These are phyloP conservation scores for Boletus rufocinnamomeus DNA, from an alignment of 768 basidiomycete genomes.

Conservation along the genomic window DNA sequence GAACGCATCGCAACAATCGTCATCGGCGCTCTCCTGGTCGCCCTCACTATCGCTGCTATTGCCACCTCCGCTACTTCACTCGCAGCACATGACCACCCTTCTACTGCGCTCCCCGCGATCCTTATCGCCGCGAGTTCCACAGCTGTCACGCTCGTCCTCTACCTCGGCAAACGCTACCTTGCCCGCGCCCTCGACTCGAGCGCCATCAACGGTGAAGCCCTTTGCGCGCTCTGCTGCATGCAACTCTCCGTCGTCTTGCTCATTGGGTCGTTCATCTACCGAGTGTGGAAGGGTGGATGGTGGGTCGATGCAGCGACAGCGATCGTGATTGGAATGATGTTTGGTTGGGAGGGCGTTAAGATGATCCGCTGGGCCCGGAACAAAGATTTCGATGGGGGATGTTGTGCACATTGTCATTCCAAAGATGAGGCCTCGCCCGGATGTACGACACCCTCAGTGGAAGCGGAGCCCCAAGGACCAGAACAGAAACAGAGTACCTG, in stretches of 20 bases:
- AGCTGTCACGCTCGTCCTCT: constrained; percentile 43
- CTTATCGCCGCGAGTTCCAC: constrained; percentile 46
- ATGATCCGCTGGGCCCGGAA: constrained; percentile 43
- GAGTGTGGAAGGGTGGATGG: constrained; percentile 48
- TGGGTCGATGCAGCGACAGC: constrained; percentile 50
- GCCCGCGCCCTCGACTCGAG: constrained; percentile 47
- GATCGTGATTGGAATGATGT: constrained; percentile 41
- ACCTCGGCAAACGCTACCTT: constrained; percentile 47
- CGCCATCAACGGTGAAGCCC: constrained; percentile 45
- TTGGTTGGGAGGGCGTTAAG: constrained; percentile 48
- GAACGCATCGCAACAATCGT: constrained; percentile 40
- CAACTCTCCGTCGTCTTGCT: constrained; percentile 47
- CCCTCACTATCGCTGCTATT: constrained; percentile 41
- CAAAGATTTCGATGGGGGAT: constrained; percentile 41
- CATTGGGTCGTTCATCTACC: constrained; percentile 41
- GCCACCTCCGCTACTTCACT: constrained; percentile 39
- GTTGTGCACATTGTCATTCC: constrained; percentile 27
- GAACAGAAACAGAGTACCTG: neutral
- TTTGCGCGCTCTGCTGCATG: constrained; percentile 45
- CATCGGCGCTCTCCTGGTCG: constrained; percentile 41
- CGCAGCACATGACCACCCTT: constrained; percentile 39
- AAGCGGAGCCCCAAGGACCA: neutral
- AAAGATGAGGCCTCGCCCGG: neutral
- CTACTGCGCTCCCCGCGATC: constrained; percentile 41
- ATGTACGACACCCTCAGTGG: neutral